A percentile compares a stretch with the other conserved stretches of the same genome.
Evolutionary conservation across 2,329 filamentous ascomycete species (phyloP).

Genomic region (Fusarium bactridioides): DNA sequence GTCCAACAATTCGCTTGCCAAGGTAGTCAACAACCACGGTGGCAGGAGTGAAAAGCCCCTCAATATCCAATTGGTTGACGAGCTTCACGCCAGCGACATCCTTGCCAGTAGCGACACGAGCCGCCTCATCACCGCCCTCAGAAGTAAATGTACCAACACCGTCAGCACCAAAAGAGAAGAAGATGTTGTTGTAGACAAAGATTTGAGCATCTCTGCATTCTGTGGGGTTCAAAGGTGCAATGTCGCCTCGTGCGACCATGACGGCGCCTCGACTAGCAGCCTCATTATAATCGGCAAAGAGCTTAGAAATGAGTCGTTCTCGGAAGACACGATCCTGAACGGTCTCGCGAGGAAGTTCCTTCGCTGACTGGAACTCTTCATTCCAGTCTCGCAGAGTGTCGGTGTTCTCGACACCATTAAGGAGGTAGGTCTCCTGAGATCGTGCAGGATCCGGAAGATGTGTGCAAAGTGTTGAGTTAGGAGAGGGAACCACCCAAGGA

Average conservation of each 20-base stretch:
- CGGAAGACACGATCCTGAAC: slow-evolving; percentile 97
- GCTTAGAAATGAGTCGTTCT: slow-evolving; percentile 90
- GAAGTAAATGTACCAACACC: slow-evolving; percentile 96
- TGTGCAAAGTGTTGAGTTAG: slow-evolving; percentile 67
- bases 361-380: slow-evolving; percentile 96
- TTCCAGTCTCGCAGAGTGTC: slow-evolving; percentile 98
- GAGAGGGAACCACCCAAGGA: slow-evolving; percentile 85
- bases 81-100: slow-evolving; percentile 93
- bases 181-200: slow-evolving; percentile 99
- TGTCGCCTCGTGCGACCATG: slow-evolving; percentile 89
- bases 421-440: slow-evolving; percentile 90
- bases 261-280: slow-evolving; percentile 92
- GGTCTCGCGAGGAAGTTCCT: slow-evolving; percentile 90
- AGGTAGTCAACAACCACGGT: slow-evolving; percentile 97
- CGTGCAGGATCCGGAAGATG: slow-evolving; percentile 87
- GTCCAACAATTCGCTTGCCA: slow-evolving; percentile 94
- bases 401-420: slow-evolving; percentile 89
- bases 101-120: slow-evolving; percentile 93
- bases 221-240: slow-evolving; percentile 92
- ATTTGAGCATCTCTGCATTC: slow-evolving; percentile 94
- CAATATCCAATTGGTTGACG: slow-evolving; percentile 96
- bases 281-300: slow-evolving; percentile 98
- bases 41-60: slow-evolving; percentile 91
- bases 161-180: slow-evolving; percentile 98
- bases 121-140: slow-evolving; percentile 96